Evolutionary conservation across 1,284 basidiomycete genomes (phyloP).

Genomic region (Caloboletus inedulis): DNA sequence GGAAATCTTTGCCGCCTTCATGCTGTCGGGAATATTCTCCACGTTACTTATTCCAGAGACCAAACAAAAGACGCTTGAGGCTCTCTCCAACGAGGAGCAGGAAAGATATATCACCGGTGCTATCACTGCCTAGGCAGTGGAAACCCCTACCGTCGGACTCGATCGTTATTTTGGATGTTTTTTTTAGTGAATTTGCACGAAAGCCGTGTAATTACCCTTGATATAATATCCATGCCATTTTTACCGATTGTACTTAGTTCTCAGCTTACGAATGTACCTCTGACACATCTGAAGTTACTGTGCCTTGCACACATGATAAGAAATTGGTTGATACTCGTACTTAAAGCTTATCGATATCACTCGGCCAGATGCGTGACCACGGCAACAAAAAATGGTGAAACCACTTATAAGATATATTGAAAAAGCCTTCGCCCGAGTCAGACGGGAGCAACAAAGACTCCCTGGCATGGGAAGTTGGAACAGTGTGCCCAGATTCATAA

Average conservation of each 20-base stretch:
- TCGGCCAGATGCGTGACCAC: neutral
- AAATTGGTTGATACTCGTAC: neutral
- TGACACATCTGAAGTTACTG: neutral
- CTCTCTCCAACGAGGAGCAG: slow-evolving; percentile 53
- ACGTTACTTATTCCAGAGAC: slow-evolving; percentile 65
- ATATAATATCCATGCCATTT: slow-evolving; percentile 7
- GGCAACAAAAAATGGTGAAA: neutral
- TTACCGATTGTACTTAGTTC: neutral
- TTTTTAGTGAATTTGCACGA: neutral
- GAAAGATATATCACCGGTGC: slow-evolving; percentile 40
- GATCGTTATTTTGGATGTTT: neutral
- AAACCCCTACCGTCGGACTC: neutral
- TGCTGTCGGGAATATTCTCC: slow-evolving; percentile 58
- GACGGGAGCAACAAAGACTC: neutral
- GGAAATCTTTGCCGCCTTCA: slow-evolving; percentile 56
- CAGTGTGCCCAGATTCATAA: neutral
- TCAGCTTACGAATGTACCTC: neutral
- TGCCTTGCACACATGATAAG: neutral
- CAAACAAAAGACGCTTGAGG: slow-evolving; percentile 54
- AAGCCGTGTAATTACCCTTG: neutral
- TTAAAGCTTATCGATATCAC: neutral
- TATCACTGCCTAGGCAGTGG: slow-evolving; percentile 13
- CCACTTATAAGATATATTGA: neutral
- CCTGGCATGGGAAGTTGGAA: neutral
- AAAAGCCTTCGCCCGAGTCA: neutral